These are phyloP conservation scores for Bonia amplexicaulis DNA, from an alignment of 176 grass and related monocot species.

Conservation along the genomic window DNA sequence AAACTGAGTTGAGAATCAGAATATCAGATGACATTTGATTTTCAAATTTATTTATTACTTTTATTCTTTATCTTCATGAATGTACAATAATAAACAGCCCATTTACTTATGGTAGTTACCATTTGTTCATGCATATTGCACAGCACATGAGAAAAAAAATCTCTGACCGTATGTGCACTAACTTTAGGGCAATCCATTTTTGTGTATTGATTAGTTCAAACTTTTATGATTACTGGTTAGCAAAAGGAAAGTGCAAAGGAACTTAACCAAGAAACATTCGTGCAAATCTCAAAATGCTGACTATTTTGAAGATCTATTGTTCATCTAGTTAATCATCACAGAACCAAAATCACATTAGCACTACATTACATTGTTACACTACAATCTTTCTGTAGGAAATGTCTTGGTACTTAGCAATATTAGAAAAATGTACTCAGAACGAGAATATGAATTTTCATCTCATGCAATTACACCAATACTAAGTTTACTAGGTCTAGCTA, in stretches of 20 bases:
- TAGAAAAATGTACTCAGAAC: neutral
- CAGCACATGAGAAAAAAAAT: neutral
- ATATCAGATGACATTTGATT: neutral
- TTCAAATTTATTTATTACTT: neutral
- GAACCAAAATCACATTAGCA: neutral
- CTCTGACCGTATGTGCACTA: neutral
- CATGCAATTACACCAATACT: constrained; percentile 12
- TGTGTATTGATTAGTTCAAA: neutral
- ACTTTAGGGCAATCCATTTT: neutral
- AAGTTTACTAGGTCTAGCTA: neutral
- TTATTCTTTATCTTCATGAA: neutral
- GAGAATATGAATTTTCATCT: neutral
- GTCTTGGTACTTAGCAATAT: neutral
- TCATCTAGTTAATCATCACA: neutral
- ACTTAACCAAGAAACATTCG: neutral
- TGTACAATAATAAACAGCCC: neutral
- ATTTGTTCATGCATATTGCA: neutral
- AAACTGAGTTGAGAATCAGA: neutral
- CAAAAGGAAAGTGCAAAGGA: neutral
- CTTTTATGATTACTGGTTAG: neutral
- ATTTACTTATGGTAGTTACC: neutral
- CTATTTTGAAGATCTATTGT: neutral
- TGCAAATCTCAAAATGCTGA: neutral
- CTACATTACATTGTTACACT: neutral
- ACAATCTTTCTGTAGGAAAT: neutral